These are phyloP conservation scores for Torulaspora globosa DNA, from an alignment of 1,139 yeast species.

Conservation along the genomic window DNA sequence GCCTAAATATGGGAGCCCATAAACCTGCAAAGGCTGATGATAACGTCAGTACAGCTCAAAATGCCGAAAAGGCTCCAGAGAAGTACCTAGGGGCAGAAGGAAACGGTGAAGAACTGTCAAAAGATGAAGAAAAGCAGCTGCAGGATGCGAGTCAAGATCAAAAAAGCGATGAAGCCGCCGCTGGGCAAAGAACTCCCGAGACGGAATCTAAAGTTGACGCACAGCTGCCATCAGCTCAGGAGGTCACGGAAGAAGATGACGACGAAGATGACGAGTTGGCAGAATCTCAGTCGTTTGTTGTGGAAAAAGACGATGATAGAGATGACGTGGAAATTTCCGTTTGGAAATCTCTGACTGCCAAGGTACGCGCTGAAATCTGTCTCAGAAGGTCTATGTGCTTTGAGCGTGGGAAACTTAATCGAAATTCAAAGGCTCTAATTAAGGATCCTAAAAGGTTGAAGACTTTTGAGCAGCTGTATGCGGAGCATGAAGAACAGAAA, in stretches of 20 bases:
- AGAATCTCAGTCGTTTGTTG: slow-evolving; percentile 34
- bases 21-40: slow-evolving; percentile 24
- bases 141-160: neutral
- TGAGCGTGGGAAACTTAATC: slow-evolving; percentile 50
- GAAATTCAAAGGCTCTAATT: slow-evolving; percentile 64
- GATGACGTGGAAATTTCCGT: slow-evolving; percentile 70
- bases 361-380: slow-evolving; percentile 72
- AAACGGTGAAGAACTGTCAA: slow-evolving; percentile 1
- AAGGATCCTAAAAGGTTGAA: slow-evolving; percentile 60
- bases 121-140: slow-evolving; percentile 6
- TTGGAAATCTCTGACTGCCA: slow-evolving; percentile 79
- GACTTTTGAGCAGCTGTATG: slow-evolving; percentile 32
- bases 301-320: slow-evolving; percentile 49
- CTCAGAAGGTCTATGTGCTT: slow-evolving; percentile 65
- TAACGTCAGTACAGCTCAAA: slow-evolving; percentile 2
- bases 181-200: neutral
- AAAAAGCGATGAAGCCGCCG: slow-evolving; percentile 4
- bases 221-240: slow-evolving; percentile 22
- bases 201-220: slow-evolving; percentile 11
- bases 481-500: slow-evolving; percentile 33
- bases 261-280: slow-evolving; percentile 33
- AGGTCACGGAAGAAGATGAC: slow-evolving; percentile 34
- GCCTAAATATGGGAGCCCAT: slow-evolving; percentile 37
- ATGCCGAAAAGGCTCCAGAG: neutral
- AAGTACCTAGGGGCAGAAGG: neutral